Base-by-base conservation (phyloP, 1,284 basidiomycete species). In the Vanrija sp. region DNA sequence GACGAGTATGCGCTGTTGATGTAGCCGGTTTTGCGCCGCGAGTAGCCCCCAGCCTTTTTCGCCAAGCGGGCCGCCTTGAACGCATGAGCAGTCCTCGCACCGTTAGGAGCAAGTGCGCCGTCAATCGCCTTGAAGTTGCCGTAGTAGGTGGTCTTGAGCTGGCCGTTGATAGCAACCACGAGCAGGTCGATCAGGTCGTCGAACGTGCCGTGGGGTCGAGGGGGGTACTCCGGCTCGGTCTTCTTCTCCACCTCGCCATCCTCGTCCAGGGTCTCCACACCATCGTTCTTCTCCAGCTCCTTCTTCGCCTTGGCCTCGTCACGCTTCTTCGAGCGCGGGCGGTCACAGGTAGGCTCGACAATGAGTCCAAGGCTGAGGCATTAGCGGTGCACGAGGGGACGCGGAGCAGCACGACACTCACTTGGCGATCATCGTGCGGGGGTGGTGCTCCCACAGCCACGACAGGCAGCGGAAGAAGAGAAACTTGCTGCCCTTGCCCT, bases 391-490 rank as follows among this genome's bases (percentile, higher is more conserved):
- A 10, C 29, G 0, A 34, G 16, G 19, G 9, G 15, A 25, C n/a
- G 46, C 16, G 19, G 5, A 1, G 14, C 12, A 15, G 10, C 12
- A 29, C 34, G 14, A 34, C 19, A 56, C 65, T 49, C 44, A 67
- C 65, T 67, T 69, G n/a, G 55, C 62, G 3, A 72, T 47, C 3
- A 69, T 44, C 12, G 68, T 68, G 5, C 61, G 57, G 7, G 68
- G 68, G 47, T 66, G 65, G 15, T 68, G 44, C 9, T 64, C 60
- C 62, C 62, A 68, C 9, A 71, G 39, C 69, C 69, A 72, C 0
- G 50, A 60, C 8, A 62, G 28, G 7, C 58, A 62, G 34, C 52
- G 40, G 45, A 58, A 66, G 47, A 64, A 67, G 10, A 52, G 63
- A 9, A 58, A 48, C 52, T 62, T 62, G 55, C 55, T 58, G 1